Base-by-base conservation (phyloP, 2,329 filamentous ascomycete genomes). In the Aspergillus bombycis region DNA sequence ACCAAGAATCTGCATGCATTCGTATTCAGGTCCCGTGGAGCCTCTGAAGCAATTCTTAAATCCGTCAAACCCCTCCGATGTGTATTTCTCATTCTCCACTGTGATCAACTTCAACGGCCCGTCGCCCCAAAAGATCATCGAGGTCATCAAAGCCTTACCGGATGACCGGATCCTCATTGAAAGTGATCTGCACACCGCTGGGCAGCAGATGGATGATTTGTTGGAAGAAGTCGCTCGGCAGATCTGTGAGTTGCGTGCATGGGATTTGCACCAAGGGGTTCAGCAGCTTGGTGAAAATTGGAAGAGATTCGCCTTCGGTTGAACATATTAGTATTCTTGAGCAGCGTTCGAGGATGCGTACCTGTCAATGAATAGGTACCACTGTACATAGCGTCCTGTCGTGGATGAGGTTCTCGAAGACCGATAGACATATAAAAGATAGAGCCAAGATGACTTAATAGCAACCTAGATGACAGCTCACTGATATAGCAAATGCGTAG, bases 1-100 rank as follows among this genome's bases (percentile, higher is more conserved):
- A 4, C 93, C 94, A 0, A 84, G 94, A 10, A 90, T 98, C 74
- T 99, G 95, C 74, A 86, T 99, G 63, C 95, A 99, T 78, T 97
- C 94, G 0, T 99, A 93, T 78, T 96, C 91, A 55, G 94, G 93
- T 0, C 86, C 90, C 7, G 83, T 87, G 12, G 89, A 95, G 62
- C 85, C 89, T 36, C 80, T 97, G 43, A 89, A 86, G 67, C 93
- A 93, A 75, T 98, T 97, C 72, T 80, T 93, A 55, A 85, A 91
- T 67, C 86, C 87, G 1, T 82, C 85, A 1, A 87, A 95, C 10
- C 94, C 94, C 0, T 88, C 89, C 0, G 83, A 88, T 19, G 84
- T 98, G 23, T 99, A 89, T 78, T 94, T 96, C 71, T 97, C 93
- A 1, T 96, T 98, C 74, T 97, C 93, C 1, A 84, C 85, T 0